phyloP scores from a whole-genome alignment of 441 rosid genomes.

The Erysimum cheiri region DNA sequence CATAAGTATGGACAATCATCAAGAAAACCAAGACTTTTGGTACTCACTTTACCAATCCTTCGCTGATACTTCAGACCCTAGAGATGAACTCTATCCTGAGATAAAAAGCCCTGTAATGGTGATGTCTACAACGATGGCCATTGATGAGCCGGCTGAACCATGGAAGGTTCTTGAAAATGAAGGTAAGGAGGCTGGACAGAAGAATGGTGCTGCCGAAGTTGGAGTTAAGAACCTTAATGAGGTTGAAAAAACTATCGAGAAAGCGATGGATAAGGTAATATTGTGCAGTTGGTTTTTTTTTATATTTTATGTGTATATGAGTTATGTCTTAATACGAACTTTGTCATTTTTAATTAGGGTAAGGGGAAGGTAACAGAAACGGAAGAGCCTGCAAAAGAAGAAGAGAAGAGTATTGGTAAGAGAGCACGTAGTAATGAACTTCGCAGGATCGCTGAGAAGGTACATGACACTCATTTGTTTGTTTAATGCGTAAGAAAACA shows the following conservation, averaged over 20 bases:
- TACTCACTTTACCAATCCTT: constrained; percentile 5
- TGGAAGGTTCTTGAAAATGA: constrained; percentile 1
- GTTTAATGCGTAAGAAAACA: background rate
- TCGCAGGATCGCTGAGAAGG: constrained; percentile 18
- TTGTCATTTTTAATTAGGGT: background rate
- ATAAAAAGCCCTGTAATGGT: background rate
- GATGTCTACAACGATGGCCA: constrained; percentile 28
- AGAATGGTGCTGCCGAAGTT: background rate
- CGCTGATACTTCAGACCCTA: background rate
- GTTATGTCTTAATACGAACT: background rate
- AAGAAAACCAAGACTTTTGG: constrained; percentile 28
- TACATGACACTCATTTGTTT: background rate
- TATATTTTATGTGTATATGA: constrained; percentile 5
- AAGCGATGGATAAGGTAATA: constrained; percentile 13
- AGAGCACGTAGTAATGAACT: constrained; percentile 23
- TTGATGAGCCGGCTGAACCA: background rate
- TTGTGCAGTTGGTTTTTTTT: background rate
- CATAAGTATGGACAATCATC: constrained; percentile 15
- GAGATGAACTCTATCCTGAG: background rate
- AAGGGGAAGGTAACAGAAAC: background rate
- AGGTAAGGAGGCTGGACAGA: background rate
- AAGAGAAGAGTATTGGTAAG: constrained; percentile 16
- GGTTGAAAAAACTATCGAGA: background rate
- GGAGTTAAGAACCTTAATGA: background rate
- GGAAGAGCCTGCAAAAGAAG: background rate